Evolutionary conservation across 352 stramenopile species (phyloP).

Genomic region (Phytophthora pseudosyringae): DNA sequence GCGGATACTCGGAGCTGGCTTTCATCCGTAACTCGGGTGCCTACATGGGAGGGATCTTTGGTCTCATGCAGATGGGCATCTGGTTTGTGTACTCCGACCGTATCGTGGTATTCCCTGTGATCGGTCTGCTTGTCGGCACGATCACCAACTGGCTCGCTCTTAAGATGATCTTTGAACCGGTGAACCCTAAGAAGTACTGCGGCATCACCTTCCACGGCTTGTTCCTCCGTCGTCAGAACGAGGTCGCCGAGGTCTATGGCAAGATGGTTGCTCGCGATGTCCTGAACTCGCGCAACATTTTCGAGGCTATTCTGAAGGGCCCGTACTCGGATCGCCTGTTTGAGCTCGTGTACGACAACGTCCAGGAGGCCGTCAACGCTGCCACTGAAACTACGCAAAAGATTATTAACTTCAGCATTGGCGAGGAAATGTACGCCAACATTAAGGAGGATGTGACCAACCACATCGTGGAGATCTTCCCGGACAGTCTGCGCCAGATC

Average conservation of each 20-base stretch:
- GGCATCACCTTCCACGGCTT: conserved; percentile 95
- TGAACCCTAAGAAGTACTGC: conserved; percentile 86
- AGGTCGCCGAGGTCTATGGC: conserved; percentile 91
- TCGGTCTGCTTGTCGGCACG: conserved; percentile 95
- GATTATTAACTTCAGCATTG: conserved; percentile 86
- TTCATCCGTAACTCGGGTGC: conserved; percentile 93
- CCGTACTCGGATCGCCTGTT: conserved; percentile 88
- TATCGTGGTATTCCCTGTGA: conserved; percentile 90
- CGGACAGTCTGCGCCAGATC: conserved; percentile 89
- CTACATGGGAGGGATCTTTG: conserved; percentile 92
- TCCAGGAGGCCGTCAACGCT: conserved; percentile 85
- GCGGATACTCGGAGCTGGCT: conserved; percentile 90
- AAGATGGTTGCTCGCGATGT: conserved; percentile 86
- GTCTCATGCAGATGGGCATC: conserved; percentile 88
- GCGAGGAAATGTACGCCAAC: conserved; percentile 81
- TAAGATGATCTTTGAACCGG: conserved; percentile 94
- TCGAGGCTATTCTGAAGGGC: conserved; percentile 90
- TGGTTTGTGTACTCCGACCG: conserved; percentile 88
- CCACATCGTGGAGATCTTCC: conserved; percentile 89
- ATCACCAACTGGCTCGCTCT: conserved; percentile 97
- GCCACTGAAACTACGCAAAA: conserved; percentile 80
- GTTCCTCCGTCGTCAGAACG: conserved; percentile 94
- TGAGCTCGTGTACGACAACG: conserved; percentile 89
- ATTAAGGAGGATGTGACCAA: conserved; percentile 92
- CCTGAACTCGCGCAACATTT: conserved; percentile 89